Evolutionary conservation across 1,284 basidiomycete species (phyloP).

Genomic region (Spongispora temasekensis): DNA sequence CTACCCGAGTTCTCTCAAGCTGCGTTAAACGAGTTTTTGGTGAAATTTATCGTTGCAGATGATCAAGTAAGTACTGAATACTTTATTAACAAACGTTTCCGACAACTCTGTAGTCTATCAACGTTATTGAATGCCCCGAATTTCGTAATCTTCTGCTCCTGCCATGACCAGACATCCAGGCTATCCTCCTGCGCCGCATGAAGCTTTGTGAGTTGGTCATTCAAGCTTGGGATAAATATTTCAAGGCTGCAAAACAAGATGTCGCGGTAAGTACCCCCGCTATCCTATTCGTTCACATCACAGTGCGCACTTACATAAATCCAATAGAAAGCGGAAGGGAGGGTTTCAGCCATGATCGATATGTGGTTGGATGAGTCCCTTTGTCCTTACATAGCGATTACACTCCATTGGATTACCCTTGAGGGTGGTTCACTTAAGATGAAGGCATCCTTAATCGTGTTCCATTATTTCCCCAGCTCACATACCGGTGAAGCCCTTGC

Average conservation of each 20-base stretch:
- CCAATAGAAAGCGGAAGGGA: background rate
- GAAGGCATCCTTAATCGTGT: background rate
- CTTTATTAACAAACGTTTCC: background rate
- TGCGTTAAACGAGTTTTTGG: background rate
- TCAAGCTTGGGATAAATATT: background rate
- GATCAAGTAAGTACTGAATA: background rate
- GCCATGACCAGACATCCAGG: background rate
- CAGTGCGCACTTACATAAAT: background rate
- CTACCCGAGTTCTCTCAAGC: background rate
- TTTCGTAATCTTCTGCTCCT: conserved; percentile 1
- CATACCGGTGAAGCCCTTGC: background rate
- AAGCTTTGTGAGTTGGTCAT: conserved; percentile 1
- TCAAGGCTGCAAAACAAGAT: background rate
- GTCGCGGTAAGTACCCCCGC: background rate
- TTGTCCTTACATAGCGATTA: background rate
- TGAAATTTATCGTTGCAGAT: background rate
- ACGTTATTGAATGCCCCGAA: conserved; percentile 5
- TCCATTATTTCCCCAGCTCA: background rate
- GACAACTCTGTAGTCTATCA: background rate
- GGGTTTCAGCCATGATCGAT: conserved; percentile 2
- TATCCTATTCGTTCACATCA: background rate
- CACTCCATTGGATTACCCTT: background rate
- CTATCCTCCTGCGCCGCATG: background rate
- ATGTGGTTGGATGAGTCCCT: background rate
- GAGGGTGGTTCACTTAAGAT: background rate